phyloP scores from a whole-genome alignment of 805 yeast species.

The Candida argentea region DNA sequence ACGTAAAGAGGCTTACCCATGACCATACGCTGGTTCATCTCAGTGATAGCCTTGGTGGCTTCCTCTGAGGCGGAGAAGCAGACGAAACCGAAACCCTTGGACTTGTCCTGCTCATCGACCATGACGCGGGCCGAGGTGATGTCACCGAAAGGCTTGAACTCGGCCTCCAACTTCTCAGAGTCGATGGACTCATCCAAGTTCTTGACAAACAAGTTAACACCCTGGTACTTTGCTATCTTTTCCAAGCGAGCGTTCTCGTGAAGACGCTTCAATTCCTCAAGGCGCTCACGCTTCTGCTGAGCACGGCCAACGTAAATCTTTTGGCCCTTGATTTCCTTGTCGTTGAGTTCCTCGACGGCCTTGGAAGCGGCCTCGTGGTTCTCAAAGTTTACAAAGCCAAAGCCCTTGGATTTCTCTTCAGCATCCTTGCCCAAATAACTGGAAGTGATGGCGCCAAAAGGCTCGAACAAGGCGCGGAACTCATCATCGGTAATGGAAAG shows the following conservation, averaged over 20 bases:
- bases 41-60: slow-evolving; percentile 96
- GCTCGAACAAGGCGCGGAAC: slow-evolving; percentile 60
- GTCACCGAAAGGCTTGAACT: slow-evolving; percentile 85
- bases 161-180: slow-evolving; percentile 86
- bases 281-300: slow-evolving; percentile 97
- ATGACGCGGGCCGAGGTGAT: slow-evolving; percentile 95
- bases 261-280: slow-evolving; percentile 90
- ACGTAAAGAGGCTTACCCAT: slow-evolving; percentile 95
- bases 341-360: slow-evolving; percentile 91
- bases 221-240: slow-evolving; percentile 89
- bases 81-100: slow-evolving; percentile 98
- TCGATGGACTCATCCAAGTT: slow-evolving; percentile 90
- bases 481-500: slow-evolving; percentile 59
- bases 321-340: slow-evolving; percentile 75
- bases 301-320: slow-evolving; percentile 95
- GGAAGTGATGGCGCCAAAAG: slow-evolving; percentile 77
- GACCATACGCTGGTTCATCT: slow-evolving; percentile 96
- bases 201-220: slow-evolving; percentile 93
- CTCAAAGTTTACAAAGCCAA: slow-evolving; percentile 91
- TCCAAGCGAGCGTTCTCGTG: slow-evolving; percentile 88
- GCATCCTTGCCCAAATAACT: slow-evolving; percentile 68
- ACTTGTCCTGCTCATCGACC: slow-evolving; percentile 89
- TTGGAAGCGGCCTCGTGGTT: slow-evolving; percentile 77
- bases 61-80: slow-evolving; percentile 97
- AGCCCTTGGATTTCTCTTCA: slow-evolving; percentile 88